Conservation (phyloP, 2,329 filamentous ascomycete genomes). For the Scedosporium minutisporum region DNA sequence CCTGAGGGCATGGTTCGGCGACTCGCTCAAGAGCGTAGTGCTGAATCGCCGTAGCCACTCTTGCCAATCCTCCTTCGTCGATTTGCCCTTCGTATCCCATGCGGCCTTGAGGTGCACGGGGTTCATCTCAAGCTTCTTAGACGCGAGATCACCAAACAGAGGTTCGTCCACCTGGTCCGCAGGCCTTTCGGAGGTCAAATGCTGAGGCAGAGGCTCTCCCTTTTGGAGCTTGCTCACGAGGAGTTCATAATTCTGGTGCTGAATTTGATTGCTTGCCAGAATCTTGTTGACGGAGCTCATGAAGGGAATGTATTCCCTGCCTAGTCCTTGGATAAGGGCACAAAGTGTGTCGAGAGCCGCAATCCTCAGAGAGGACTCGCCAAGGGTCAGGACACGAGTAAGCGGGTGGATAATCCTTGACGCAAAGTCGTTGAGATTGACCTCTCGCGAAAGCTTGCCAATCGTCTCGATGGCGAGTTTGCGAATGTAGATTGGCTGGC, state of each 20-base stretch:
- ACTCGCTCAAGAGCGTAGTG: slow-evolving; percentile 88
- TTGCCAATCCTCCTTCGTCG: slow-evolving; percentile 97
- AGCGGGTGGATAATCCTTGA: slow-evolving; percentile 94
- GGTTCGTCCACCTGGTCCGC: slow-evolving; percentile 70
- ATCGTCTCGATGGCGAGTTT: slow-evolving; percentile 91
- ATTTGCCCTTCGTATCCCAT: slow-evolving; percentile 95
- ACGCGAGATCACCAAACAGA: slow-evolving; percentile 71
- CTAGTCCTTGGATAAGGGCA: slow-evolving; percentile 89
- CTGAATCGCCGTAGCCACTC: slow-evolving; percentile 98
- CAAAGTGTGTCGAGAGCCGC: slow-evolving; percentile 90
- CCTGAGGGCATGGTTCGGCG: slow-evolving; percentile 86
- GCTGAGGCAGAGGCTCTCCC: slow-evolving; percentile 88
- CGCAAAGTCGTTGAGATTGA: slow-evolving; percentile 95
- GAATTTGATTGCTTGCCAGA: slow-evolving; percentile 68
- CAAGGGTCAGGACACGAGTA: slow-evolving; percentile 66
- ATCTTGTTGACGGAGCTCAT: slow-evolving; percentile 88
- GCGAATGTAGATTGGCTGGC: slow-evolving; percentile 68
- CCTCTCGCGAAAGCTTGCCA: slow-evolving; percentile 85
- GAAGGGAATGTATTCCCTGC: slow-evolving; percentile 91
- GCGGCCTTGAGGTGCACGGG: slow-evolving; percentile 94
- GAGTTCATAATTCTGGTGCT: slow-evolving; percentile 84
- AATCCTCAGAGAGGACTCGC: slow-evolving; percentile 63
- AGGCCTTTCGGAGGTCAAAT: slow-evolving; percentile 80
- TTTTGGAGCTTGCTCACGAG: slow-evolving; percentile 89
- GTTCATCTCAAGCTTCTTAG: slow-evolving; percentile 94